These are phyloP conservation scores for Aspergillus fructus DNA, from an alignment of 2,329 filamentous ascomycete species.

Conservation along the genomic window DNA sequence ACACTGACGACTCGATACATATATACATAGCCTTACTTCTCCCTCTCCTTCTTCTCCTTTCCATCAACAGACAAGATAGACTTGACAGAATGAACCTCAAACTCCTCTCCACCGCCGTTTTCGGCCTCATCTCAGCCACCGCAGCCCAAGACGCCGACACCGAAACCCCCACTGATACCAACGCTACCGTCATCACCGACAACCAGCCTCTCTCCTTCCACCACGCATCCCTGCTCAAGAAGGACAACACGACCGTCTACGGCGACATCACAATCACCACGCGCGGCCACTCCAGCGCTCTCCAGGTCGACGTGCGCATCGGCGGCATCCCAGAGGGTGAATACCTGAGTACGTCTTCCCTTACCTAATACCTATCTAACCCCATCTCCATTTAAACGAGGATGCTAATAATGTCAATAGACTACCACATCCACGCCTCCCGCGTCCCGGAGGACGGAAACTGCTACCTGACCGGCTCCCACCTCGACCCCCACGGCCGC, in stretches of 20 bases:
- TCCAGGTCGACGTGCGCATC: slow-evolving; percentile 58
- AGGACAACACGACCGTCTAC: slow-evolving; percentile 56
- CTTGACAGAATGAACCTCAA: background rate
- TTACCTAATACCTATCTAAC: background rate
- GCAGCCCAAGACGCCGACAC: slow-evolving; percentile 1
- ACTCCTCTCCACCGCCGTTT: background rate
- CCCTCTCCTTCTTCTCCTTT: background rate
- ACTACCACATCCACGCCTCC: slow-evolving; percentile 70
- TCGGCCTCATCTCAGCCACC: slow-evolving; percentile 13
- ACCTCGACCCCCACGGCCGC: slow-evolving; percentile 70
- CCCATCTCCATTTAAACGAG: too few relatives aligned
- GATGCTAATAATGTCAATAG: slow-evolving; percentile 26
- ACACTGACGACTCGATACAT: too few relatives aligned
- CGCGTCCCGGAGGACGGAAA: slow-evolving; percentile 67
- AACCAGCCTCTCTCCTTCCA: slow-evolving; percentile 59
- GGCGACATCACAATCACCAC: slow-evolving; percentile 49
- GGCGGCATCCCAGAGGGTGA: slow-evolving; percentile 56
- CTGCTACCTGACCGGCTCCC: slow-evolving; percentile 66
- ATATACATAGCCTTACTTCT: too few relatives aligned
- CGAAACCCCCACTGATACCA: slow-evolving; percentile 32
- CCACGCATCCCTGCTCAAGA: slow-evolving; percentile 56
- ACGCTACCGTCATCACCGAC: slow-evolving; percentile 49
- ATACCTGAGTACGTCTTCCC: slow-evolving; percentile 56
- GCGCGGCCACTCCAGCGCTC: slow-evolving; percentile 42
- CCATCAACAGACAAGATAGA: background rate